Evolutionary conservation across 2,329 filamentous ascomycete genomes (phyloP).

Genomic region (Phyllosticta paracitricarpa): DNA sequence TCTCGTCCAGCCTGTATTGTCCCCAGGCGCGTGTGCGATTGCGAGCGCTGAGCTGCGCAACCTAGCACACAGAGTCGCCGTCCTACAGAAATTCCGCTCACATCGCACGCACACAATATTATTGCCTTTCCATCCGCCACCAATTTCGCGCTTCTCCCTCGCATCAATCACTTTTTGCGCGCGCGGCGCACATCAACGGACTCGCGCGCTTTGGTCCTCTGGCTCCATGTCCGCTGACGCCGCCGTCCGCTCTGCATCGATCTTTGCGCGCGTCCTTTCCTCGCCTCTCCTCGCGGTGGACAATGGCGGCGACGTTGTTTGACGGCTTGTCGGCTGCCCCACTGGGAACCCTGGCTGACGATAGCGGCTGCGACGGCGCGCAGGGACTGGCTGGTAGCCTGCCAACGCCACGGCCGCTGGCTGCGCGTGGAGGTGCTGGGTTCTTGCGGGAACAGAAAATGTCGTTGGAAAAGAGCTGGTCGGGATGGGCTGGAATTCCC

Average conservation of each 20-base stretch:
- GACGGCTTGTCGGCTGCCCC: neutral
- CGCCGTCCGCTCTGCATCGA: neutral
- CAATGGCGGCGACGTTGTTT: neutral
- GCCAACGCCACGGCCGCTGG: neutral
- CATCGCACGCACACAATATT: neutral
- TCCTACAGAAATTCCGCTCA: neutral
- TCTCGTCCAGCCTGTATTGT: neutral
- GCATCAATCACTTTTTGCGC: neutral
- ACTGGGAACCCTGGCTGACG: neutral
- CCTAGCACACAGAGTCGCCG: neutral
- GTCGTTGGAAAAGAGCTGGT: neutral
- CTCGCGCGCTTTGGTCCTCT: neutral
- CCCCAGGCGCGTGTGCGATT: neutral
- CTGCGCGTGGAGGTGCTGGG: neutral
- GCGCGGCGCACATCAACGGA: neutral
- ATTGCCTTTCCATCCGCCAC: neutral
- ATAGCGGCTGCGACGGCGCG: neutral
- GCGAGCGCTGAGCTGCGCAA: neutral
- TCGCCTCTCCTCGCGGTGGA: neutral
- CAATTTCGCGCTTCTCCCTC: neutral
- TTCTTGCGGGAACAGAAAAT: neutral
- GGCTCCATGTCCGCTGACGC: neutral
- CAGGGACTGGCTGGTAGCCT: neutral
- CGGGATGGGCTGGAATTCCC: neutral
- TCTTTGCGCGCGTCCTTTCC: neutral